Evolutionary conservation across 495 filamentous ascomycete species (phyloP), one percentile per base, ranked within the genome.

Genomic region (Terfezia claveryi): DNA sequence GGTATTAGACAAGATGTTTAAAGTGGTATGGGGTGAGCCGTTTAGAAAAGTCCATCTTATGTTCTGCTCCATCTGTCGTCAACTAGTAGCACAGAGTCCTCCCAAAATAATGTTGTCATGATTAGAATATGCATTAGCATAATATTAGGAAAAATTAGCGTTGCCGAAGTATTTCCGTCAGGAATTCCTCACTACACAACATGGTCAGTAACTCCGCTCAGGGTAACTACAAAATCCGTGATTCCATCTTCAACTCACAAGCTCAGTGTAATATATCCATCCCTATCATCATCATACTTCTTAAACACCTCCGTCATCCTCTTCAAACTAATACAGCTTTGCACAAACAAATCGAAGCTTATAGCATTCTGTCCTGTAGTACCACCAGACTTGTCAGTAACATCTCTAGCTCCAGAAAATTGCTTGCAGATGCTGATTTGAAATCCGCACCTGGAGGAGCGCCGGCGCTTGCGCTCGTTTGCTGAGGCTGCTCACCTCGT

Each of bases 241-340:
- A 23, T 37, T 32, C 14, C 23, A 41, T 17, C 14, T 41, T 12
- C 9, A 54, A 23, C 55, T 23, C 54, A 54, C 50, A 63, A 63
- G 53, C 61, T 63, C 57, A 63, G 50, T 37, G 61, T 63, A 55
- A 65, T 63, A 36, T 59, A 63, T 37, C 61, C 91, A 70, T 96
- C 91, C 36, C 91, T 78, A 69, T 98, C 91, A 57, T 93, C 84
- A 59, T 98, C 91, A 69, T 96, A 98, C 66, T 83, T 86, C 79
- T 98, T 98, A 68, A 98, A 98, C 17, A 95, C 89, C 68, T 98
- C 91, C 58, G 91, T 98, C 89, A 98, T 95, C 57, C 92, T 75
- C 76, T 94, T 92, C 61, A 98, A 72, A 64, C 78, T 82, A 63
- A 98, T 98, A 66, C 91, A 96, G 36, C 85, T 87, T 73, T 98